Evolutionary conservation across 164 flowering plant genomes (phyloP), one percentile per base, ranked within the genome.

Genomic region (Vitis amurensis): DNA sequence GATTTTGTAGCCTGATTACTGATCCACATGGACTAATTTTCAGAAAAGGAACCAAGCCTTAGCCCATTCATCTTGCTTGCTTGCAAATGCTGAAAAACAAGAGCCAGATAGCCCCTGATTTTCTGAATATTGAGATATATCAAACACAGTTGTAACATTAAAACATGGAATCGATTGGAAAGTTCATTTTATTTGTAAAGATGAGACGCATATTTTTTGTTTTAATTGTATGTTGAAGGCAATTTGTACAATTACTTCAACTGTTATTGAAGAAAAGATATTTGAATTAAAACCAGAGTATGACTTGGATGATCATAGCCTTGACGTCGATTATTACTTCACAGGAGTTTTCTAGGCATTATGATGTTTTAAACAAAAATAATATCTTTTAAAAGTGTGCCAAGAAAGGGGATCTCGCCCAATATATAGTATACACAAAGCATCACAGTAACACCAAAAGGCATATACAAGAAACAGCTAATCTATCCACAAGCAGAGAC

Each of bases 101-200:
- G 66, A 59, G 66, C 63, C 27, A 2, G 27, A 50, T 67, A 71
- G 63, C 63, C 70, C 55, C 27, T 23, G 27, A 23, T 23, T 23
- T 23, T 61, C 55, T 53, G 53, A 16, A 67, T 52, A 64, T 58
- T 68, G 50, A 74, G 61, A 69, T 64, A 56, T 55, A 66, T 65
- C 55, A 72, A 76, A 64, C 63, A 78, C 63, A 77, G 81, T 71
- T 81, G 83, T 86, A 83, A 72, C 75, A 79, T 82, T 83, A 37
- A 37, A 37, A 37, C 44, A 37, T 71, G 60, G 69, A 76, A 84
- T 69, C 81, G 82, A 69, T 70, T 79, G 79, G 76, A 72, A 62
- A 75, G 66, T 71, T 77, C 78, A 86, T 63, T 89, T 81, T 80
- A 84, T 82, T 77, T 81, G 90, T 85, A 85, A 80, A 83, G 86